Evolutionary conservation across 257 asterid genomes (phyloP).

Genomic region (Craterostigma plantagineum): DNA sequence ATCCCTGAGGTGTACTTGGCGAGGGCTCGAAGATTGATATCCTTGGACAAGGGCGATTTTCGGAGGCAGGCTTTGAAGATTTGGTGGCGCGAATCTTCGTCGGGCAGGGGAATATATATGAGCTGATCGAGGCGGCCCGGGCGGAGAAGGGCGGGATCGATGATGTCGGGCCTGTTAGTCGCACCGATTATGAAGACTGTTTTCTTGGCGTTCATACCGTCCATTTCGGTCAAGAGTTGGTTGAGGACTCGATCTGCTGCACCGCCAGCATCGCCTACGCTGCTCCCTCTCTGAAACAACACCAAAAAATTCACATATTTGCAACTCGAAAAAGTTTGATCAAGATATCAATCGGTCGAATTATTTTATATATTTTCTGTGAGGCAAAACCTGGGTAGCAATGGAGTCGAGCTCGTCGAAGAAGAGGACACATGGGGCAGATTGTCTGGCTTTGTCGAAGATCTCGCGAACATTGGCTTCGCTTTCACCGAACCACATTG

Average conservation of each 20-base stretch:
- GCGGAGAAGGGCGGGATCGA: conserved; percentile 46
- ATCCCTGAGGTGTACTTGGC: conserved; percentile 49
- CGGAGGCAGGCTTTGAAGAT: conserved; percentile 45
- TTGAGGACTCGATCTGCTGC: conserved; percentile 52
- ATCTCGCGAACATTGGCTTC: conserved; percentile 62
- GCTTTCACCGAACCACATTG: conserved; percentile 70
- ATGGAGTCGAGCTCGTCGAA: conserved; percentile 54
- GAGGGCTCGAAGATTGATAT: conserved; percentile 32
- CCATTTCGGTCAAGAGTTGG: conserved; percentile 54
- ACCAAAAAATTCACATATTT: background rate
- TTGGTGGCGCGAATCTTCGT: conserved; percentile 44
- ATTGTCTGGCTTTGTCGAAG: conserved; percentile 51
- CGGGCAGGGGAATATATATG: conserved; percentile 48
- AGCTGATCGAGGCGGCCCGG: conserved; percentile 60
- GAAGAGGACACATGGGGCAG: conserved; percentile 58
- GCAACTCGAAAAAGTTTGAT: background rate
- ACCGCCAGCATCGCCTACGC: conserved; percentile 52
- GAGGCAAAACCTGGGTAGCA: conserved; percentile 37
- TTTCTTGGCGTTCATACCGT: conserved; percentile 52
- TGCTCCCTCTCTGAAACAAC: conserved; percentile 35
- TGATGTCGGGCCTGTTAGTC: conserved; percentile 44
- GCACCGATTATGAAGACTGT: conserved; percentile 53
- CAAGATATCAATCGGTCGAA: background rate
- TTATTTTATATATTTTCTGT: background rate
- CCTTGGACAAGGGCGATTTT: conserved; percentile 43